phyloP scores from a whole-genome alignment of 345 rosid species.

The Linum usitatissimum region DNA sequence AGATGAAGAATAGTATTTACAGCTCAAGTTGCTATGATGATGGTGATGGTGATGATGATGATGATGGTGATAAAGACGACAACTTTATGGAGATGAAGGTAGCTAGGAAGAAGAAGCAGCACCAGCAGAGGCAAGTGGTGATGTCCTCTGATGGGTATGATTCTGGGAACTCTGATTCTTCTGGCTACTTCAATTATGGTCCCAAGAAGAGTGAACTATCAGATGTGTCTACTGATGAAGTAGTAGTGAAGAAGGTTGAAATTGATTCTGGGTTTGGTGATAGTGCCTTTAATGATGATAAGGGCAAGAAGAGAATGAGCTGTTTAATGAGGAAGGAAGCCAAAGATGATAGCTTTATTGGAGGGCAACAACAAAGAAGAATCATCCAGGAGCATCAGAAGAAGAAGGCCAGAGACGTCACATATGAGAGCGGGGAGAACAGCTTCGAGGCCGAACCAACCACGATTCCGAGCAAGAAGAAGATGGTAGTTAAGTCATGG shows the following conservation, averaged over 20 bases:
- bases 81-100: constrained; percentile 25
- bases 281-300: constrained; percentile 21
- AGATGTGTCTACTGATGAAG: constrained; percentile 44
- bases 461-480: constrained; percentile 1
- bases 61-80: constrained; percentile 21
- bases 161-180: constrained; percentile 62
- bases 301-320: constrained; percentile 28
- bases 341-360: too few species aligned
- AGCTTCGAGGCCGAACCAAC: constrained; percentile 25
- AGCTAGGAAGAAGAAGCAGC: constrained; percentile 16
- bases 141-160: constrained; percentile 18
- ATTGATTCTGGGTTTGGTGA: constrained; percentile 30
- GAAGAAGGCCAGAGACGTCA: constrained; percentile 19
- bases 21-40: background rate
- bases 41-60: constrained; percentile 20
- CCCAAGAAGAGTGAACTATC: constrained; percentile 44
- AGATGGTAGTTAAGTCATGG: constrained; percentile 12
- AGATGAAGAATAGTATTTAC: constrained; percentile 14
- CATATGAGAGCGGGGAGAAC: constrained; percentile 39
- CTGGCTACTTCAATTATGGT: constrained; percentile 55
- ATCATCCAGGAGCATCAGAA: too few species aligned
- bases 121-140: background rate
- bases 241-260: constrained; percentile 11
- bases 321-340: too few species aligned
- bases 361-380: too few species aligned